A percentile compares a stretch with the other conserved stretches of the same genome.
phyloP scores from a whole-genome alignment of 2,329 filamentous ascomycete species.

The Verticillium longisporum region DNA sequence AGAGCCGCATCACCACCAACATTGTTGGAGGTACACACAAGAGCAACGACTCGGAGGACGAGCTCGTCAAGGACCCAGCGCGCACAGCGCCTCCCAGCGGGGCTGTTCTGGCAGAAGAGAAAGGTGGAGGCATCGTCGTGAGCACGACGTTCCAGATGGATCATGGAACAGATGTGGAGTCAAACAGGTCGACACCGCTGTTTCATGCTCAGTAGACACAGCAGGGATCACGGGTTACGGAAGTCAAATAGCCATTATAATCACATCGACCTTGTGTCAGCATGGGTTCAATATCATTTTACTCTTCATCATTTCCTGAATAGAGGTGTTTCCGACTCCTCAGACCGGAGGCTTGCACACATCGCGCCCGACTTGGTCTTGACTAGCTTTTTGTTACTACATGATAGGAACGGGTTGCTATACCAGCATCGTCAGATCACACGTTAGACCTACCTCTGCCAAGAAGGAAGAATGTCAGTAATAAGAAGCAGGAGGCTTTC shows the following conservation, averaged over 20 bases:
- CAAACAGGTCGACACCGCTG: neutral
- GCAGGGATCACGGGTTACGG: neutral
- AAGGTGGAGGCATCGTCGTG: constrained; percentile 2
- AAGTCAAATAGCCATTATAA: neutral
- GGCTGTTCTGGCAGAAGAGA: neutral
- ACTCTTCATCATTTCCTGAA: too few species aligned
- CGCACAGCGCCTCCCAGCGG: neutral
- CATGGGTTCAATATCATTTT: too few species aligned
- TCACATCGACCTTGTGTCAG: too few species aligned
- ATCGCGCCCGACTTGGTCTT: too few species aligned
- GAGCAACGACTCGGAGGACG: constrained; percentile 7
- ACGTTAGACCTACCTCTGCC: too few species aligned
- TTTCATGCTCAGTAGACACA: neutral
- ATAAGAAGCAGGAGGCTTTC: too few species aligned
- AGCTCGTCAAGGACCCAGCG: constrained; percentile 3
- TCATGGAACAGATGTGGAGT: neutral
- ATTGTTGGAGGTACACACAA: constrained; percentile 7
- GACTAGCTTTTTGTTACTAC: too few species aligned
- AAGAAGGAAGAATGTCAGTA: too few species aligned
- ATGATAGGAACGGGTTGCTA: too few species aligned
- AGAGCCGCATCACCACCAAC: constrained; percentile 6
- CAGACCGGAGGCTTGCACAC: too few species aligned
- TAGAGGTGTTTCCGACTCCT: too few species aligned
- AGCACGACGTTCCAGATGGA: constrained; percentile 8
- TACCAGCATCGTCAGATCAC: too few species aligned